Evolutionary conservation across 306 rosid genomes (phyloP), one percentile per base, ranked within the genome.

Genomic region (Pachyrhizus erosus): DNA sequence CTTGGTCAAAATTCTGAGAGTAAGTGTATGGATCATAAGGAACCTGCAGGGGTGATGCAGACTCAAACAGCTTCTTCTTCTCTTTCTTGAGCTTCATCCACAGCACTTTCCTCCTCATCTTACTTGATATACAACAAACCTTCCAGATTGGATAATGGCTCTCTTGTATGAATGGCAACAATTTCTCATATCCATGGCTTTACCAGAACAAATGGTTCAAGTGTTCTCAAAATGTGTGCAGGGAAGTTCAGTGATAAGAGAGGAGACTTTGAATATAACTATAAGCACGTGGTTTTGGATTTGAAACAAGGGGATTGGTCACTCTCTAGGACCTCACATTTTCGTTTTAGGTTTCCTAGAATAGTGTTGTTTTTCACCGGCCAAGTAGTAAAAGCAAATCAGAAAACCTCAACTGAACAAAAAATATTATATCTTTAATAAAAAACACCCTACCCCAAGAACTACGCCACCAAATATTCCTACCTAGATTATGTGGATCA

Each of bases 1-100:
- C 86, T 51, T 76, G 79, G 75, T 92, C 94, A 73, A 92, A 92
- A 78, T 89, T 90, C 86, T 86, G 86, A 7, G 87, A 81, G 80
- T 92, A 90, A 18, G 89, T 80, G 83, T 67, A 70, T 7, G 92
- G 75, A 81, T 90, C 86, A 15, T 83, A 89, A 27, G 89, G 75
- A 21, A 62, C 58, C 31, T 77, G 79, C 11, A 62, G 20, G 11
- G 81, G 37, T 68, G 79, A 45, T 0, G 87, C 17, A 14, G 81
- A 52, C n/a, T 77, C 80, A 27, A 81, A 78, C n/a, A 80, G 54
- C 85, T 69, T 88, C 84, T 66, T 87, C 86, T 84, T 84, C 69
- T 86, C 85, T 73, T 77, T 89, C 86, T 83, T 88, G 15, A 84
- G 23, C 76, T 64, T 84, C 80, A 78, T 78, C 83, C 83, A 84